Evolutionary conservation across 2,329 filamentous ascomycete genomes (phyloP).

Genomic region (Trematosphaeria pertusa): DNA sequence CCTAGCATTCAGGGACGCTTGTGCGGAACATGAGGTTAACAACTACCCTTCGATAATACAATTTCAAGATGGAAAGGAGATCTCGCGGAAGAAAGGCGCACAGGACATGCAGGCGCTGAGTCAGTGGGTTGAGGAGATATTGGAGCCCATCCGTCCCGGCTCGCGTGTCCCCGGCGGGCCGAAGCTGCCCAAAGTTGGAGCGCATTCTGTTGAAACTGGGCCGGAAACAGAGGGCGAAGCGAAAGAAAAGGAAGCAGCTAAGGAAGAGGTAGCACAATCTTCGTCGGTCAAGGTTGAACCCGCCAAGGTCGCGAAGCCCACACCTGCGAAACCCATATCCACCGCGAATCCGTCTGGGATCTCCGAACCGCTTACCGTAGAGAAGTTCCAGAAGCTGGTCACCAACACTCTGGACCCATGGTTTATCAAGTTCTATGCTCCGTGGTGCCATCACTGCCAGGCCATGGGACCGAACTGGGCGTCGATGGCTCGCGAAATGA

Average conservation of each 20-base stretch:
- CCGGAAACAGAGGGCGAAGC: constrained; percentile 44
- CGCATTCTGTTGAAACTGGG: constrained; percentile 55
- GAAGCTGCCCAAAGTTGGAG: constrained; percentile 75
- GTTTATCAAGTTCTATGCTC: constrained; percentile 99
- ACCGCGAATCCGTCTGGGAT: constrained; percentile 74
- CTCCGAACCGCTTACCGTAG: constrained; percentile 78
- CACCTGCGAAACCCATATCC: constrained; percentile 54
- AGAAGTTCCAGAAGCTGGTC: constrained; percentile 85
- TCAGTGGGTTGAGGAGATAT: constrained; percentile 73
- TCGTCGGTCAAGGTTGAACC: constrained; percentile 29
- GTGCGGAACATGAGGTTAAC: constrained; percentile 68
- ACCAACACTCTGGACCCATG: constrained; percentile 89
- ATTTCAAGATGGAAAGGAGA: constrained; percentile 77
- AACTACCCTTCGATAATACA: constrained; percentile 80
- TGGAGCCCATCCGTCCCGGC: constrained; percentile 82
- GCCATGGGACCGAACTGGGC: constrained; percentile 90
- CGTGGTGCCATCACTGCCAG: constrained; percentile 96
- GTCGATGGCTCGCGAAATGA: constrained; percentile 89
- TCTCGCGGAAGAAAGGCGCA: constrained; percentile 69
- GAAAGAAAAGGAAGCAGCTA: constrained; percentile 42
- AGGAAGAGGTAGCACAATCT: constrained; percentile 33
- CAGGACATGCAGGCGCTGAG: constrained; percentile 73
- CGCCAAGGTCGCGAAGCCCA: constrained; percentile 43
- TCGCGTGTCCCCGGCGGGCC: constrained; percentile 73
- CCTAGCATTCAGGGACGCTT: constrained; percentile 80